Evolutionary conservation across 2,329 filamentous ascomycete species (phyloP), one percentile per base, ranked within the genome.

Genomic region (Exutisphaerella laricina): DNA sequence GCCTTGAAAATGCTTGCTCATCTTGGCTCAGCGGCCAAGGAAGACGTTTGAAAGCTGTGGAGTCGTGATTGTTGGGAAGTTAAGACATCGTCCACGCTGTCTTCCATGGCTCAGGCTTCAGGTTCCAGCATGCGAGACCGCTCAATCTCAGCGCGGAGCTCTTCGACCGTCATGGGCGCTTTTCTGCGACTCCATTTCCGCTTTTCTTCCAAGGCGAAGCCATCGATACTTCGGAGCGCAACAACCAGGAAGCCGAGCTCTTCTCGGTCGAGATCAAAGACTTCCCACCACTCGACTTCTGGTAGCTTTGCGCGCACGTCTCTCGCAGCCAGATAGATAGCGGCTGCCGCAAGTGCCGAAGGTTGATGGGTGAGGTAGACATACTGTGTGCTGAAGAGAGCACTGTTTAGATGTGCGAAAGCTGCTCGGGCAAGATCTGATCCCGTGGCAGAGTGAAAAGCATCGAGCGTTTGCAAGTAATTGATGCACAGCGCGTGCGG

Each of bases 251-350:
- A 97, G 0, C 92, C 92, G 25, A 98, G 72, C 62, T 95, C 88
- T 70, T 98, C 92, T 38, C 92, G 75, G 58, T 96, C 89, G 5
- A 92, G 86, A 65, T 98, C 92, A 63, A 97, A 97, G 0, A 97
- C 87, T 65, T 96, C 89, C 92, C 92, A 98, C 92, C 92, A 98
- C 50, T 87, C 82, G 35, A 78, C 79, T 50, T 85, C 84, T 0
- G 90, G 88, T 67, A 96, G 74, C 63, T 86, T 88, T 9, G 85
- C 78, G 0, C 77, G 81, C 1, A 78, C 64, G 53, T 97, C 88
- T 32, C 82, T 77, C 1, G 88, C 85, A 0, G 90, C 86, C n/a
- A 88, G 78, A 62, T 97, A 98, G 22, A 96, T 84, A 1, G 89
- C 87, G 1, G 89, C 86, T 2, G 88, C 87, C 4, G 92, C 90